Percentiles rank a stretch among this genome's conserved stretches.
phyloP scores from a whole-genome alignment of 306 rosid genomes.

The Pachyrhizus erosus region DNA sequence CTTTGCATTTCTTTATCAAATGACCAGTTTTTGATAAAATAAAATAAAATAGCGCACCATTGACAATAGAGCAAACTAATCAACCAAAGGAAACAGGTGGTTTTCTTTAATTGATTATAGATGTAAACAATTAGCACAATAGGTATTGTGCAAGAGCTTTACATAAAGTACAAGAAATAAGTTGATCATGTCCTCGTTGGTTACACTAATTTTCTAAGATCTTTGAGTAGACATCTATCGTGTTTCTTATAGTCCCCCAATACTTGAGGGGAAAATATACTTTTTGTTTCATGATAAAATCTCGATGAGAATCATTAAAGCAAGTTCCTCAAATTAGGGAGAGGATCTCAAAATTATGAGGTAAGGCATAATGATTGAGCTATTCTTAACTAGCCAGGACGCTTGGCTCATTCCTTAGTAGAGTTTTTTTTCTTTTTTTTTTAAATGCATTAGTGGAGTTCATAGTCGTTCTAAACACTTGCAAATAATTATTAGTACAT shows the following conservation, averaged over 20 bases:
- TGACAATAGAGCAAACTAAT: not conserved
- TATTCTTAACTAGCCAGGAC: not conserved
- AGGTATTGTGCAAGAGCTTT: conserved; percentile 7
- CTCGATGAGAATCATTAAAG: conserved; percentile 26
- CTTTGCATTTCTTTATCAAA: not conserved
- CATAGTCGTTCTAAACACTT: not conserved
- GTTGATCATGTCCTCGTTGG: not conserved
- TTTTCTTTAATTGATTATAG: not conserved
- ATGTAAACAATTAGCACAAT: not conserved
- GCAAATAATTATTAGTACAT: not conserved
- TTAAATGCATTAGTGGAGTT: not conserved
- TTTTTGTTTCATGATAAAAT: conserved; percentile 8
- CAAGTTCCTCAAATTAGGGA: conserved; percentile 42
- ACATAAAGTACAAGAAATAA: not conserved
- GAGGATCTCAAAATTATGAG: conserved; percentile 9
- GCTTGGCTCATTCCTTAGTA: not conserved
- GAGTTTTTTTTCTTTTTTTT: too few relatives aligned
- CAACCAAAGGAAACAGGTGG: not conserved
- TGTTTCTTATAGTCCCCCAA: not conserved
- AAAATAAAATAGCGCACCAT: not conserved
- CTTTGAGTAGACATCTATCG: not conserved
- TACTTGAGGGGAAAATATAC: not conserved
- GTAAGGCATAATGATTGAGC: conserved; percentile 7
- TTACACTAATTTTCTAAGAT: not conserved
- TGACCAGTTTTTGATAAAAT: not conserved